phyloP scores from a whole-genome alignment of 331 rosid genomes.

The Malus hybrid region DNA sequence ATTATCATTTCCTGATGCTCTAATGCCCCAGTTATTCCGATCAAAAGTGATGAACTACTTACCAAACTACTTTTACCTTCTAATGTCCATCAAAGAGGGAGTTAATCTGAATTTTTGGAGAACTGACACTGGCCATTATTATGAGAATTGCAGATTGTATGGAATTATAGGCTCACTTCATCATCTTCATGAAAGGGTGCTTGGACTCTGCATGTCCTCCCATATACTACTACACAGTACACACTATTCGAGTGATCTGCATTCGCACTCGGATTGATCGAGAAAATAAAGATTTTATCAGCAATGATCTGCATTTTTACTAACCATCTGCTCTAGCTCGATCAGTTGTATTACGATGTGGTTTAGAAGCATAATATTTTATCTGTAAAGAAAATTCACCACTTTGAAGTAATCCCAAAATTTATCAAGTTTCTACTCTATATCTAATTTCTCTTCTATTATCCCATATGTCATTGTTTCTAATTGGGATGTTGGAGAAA shows the following conservation, averaged over 20 bases:
- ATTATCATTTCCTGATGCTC: too few relatives aligned
- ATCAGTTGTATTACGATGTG: neutral
- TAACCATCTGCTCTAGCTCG: neutral
- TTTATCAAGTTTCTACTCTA: neutral
- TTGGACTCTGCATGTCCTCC: neutral
- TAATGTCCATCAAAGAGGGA: neutral
- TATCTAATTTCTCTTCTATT: neutral
- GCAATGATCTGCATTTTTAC: neutral
- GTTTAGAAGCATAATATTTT: neutral
- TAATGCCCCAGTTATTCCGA: neutral
- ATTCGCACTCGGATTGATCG: neutral
- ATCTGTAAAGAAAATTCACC: neutral
- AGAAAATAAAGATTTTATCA: slow-evolving; percentile 3
- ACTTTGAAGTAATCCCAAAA: neutral
- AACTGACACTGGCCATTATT: neutral
- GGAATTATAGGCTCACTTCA: neutral
- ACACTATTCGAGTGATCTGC: neutral
- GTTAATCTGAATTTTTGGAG: too few relatives aligned
- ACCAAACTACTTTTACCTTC: too few relatives aligned
- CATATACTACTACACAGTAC: neutral
- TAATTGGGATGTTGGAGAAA: too few relatives aligned
- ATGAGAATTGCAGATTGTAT: neutral
- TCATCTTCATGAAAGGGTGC: neutral
- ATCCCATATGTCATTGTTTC: too few relatives aligned
- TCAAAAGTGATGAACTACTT: neutral